A percentile compares a stretch with the other conserved stretches of the same genome.
These are phyloP conservation scores for Vanilla planifolia DNA, from an alignment of 106 monocot genomes.

Conservation along the genomic window DNA sequence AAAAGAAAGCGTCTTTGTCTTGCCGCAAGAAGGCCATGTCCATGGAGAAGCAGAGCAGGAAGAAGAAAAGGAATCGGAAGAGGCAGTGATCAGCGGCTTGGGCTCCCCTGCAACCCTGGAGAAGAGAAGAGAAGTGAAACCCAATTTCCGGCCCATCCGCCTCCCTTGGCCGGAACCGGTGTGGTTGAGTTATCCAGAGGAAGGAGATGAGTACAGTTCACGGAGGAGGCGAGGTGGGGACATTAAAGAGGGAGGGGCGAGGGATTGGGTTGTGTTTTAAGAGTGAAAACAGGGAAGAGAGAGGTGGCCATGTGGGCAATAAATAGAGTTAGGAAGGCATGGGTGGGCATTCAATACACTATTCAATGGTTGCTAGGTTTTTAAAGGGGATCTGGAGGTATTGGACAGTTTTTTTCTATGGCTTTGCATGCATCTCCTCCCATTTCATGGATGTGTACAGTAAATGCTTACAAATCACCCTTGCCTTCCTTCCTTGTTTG, in stretches of 20 bases:
- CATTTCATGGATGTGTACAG: too few species aligned
- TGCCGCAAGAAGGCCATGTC: conserved; percentile 5
- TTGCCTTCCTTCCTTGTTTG: too few species aligned
- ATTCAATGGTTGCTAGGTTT: background rate
- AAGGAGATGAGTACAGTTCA: too few species aligned
- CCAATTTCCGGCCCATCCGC: conserved; percentile 6
- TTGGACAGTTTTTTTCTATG: too few species aligned
- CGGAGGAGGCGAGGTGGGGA: background rate
- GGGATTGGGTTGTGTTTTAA: background rate
- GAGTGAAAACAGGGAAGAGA: background rate
- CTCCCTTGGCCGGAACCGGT: too few species aligned
- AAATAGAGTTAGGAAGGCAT: background rate
- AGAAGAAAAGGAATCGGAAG: too few species aligned
- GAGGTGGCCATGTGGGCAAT: background rate
- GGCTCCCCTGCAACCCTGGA: too few species aligned
- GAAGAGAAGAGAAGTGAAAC: conserved; percentile 15
- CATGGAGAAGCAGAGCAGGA: conserved; percentile 6
- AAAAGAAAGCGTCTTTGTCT: conserved; percentile 7
- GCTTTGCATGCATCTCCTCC: too few species aligned
- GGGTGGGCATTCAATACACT: background rate
- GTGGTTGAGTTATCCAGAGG: background rate
- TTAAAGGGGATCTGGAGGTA: too few species aligned
- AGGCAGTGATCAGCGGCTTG: too few species aligned
- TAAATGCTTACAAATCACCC: too few species aligned
- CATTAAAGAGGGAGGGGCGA: background rate